A percentile compares a stretch with the other conserved stretches of the same genome.
Evolutionary conservation across 768 basidiomycete genomes (phyloP).

Genomic region (Leccinum obscurum): DNA sequence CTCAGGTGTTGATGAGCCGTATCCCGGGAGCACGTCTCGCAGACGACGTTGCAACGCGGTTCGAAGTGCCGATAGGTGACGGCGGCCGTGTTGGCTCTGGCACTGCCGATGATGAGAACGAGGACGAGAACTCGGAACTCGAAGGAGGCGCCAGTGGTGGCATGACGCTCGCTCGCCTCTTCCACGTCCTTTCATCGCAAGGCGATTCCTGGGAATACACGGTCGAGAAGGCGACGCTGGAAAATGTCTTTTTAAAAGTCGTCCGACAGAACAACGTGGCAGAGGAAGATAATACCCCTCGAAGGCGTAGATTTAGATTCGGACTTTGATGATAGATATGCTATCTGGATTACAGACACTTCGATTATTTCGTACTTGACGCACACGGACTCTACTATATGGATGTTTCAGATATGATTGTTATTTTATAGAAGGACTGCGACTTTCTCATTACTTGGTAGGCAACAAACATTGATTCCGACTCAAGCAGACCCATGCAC

Average conservation of each 20-base stretch:
- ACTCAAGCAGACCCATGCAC: too few species aligned
- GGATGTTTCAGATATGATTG: too few species aligned
- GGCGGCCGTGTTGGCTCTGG: background rate
- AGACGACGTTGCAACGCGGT: conserved; percentile 74
- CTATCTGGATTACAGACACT: too few species aligned
- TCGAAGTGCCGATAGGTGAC: conserved; percentile 60
- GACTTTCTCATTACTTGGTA: too few species aligned
- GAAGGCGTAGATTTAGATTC: conserved; percentile 9
- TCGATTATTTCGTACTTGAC: too few species aligned
- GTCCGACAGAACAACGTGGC: conserved; percentile 59
- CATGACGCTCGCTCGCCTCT: conserved; percentile 58
- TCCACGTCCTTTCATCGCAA: conserved; percentile 51
- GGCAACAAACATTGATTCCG: too few species aligned
- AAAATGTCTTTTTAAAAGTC: conserved; percentile 73
- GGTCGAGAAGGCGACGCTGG: conserved; percentile 67
- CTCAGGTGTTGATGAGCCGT: conserved; percentile 59
- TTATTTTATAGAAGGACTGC: too few species aligned
- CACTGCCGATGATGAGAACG: background rate
- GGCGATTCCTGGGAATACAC: conserved; percentile 65
- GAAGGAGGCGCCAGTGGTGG: background rate
- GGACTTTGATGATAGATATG: conserved; percentile 3
- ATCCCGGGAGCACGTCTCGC: conserved; percentile 65
- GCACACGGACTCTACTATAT: too few species aligned
- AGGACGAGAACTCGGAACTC: background rate
- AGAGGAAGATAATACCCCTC: conserved; percentile 42